Evolutionary conservation across 2,329 filamentous ascomycete species (phyloP).

Genomic region (Grosmannia clavigera): DNA sequence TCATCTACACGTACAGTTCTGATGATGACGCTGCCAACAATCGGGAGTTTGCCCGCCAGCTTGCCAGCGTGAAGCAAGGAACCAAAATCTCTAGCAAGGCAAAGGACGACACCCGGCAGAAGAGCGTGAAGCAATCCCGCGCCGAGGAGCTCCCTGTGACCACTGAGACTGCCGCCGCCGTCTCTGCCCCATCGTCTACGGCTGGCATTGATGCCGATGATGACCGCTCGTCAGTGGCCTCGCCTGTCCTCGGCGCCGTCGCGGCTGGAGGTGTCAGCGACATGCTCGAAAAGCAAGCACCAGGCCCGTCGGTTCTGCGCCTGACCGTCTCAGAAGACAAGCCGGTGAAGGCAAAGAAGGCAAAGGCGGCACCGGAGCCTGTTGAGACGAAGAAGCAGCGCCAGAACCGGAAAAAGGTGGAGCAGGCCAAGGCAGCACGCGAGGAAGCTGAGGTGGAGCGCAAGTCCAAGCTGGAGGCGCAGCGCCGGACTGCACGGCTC

Average conservation of each 20-base stretch:
- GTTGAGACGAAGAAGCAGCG: slow-evolving; percentile 89
- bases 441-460: slow-evolving; percentile 71
- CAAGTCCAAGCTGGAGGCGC: slow-evolving; percentile 65
- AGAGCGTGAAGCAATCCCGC: slow-evolving; percentile 58
- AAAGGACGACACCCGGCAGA: slow-evolving; percentile 50
- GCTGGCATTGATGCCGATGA: slow-evolving; percentile 69
- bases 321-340: slow-evolving; percentile 52
- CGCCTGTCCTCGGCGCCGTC: slow-evolving; percentile 46
- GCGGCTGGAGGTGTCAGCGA: slow-evolving; percentile 65
- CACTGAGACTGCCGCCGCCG: slow-evolving; percentile 27
- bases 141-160: slow-evolving; percentile 34
- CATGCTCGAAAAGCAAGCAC: slow-evolving; percentile 68
- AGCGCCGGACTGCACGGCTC: slow-evolving; percentile 69
- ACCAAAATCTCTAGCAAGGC: slow-evolving; percentile 43
- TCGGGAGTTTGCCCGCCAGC: slow-evolving; percentile 63
- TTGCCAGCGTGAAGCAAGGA: slow-evolving; percentile 59
- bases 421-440: slow-evolving; percentile 61
- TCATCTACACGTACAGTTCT: slow-evolving; percentile 24
- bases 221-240: slow-evolving; percentile 58
- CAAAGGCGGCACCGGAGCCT: slow-evolving; percentile 46
- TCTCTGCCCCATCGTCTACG: slow-evolving; percentile 54
- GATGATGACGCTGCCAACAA: slow-evolving; percentile 44
- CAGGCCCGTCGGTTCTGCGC: slow-evolving; percentile 63
- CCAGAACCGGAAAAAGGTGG: slow-evolving; percentile 81
- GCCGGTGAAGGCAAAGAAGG: slow-evolving; percentile 50